Base-by-base conservation (phyloP, 331 rosid genomes). In the Quercus phellos region DNA sequence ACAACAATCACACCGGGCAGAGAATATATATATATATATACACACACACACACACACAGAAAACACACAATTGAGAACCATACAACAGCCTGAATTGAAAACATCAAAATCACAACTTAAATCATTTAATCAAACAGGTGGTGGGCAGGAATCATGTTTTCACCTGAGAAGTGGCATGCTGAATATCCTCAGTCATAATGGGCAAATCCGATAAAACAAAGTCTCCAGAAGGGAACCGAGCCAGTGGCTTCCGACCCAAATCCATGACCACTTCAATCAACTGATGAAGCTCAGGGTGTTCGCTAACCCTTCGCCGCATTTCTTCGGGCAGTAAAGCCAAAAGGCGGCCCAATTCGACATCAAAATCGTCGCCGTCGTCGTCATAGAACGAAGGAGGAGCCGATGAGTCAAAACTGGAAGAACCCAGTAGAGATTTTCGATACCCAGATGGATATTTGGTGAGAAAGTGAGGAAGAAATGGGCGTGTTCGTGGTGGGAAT, bases 181-280 rank as follows among this genome's bases (percentile, higher is more conserved):
- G 86, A 46, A 94, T 85, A 80, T 94, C 98, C 77, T 89, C 85
- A 78, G 87, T 82, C 27, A 92, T 85, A 17, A 90, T 89, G 6
- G 88, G 95, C 56, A 74, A 85, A 38, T 90, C 92, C 43, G 93
- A 92, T 71, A 94, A 86, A 55, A 87, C 87, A 69, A 86, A 90
- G 78, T 94, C 99, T 0, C 97, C 96, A 2, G 96, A 85, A 9
- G 97, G 99, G 80, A 94, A 94, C 77, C 99, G 85, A 17, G 98
- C 99, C 55, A 92, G 67, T 0, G 98, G 99, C 76, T 92, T 90
- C 81, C 99, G 88, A 56, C 99, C 99, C 86, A 94, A 92, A 84
- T 94, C 98, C 98, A 90, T 87, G 12, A 94, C 95, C 68, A 94
- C 95, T 80, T 94, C 99, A 11, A 88, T 94, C 90, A 94, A 79